Base-by-base conservation (phyloP, 371 early-diverging fungal species). In the Mortierella sp. region DNA sequence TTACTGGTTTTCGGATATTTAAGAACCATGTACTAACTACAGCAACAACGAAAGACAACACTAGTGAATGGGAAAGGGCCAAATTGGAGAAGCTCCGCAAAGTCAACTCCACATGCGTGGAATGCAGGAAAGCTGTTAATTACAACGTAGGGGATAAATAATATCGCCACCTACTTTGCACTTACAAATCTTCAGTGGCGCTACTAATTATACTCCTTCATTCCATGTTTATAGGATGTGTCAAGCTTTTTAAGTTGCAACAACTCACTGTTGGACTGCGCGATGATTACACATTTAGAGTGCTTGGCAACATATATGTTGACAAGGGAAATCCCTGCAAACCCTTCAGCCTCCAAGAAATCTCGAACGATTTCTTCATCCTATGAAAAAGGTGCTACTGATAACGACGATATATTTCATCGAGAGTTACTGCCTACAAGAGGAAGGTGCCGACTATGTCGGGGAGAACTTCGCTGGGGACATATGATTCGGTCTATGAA, bases 401-500 rank as follows among this genome's bases (percentile, higher is more conserved):
- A 10, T 15, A 35, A 32, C 23, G 9, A 35, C 23, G 34, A 0
- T 15, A 23, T 26, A 23, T 17, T 7, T 17, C 64, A 28, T 0
- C n/a, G 19, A 31, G 35, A 40, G 22, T 47, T 78, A 31, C 69
- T 78, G 0, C 78, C 78, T 0, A 68, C 66, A 2, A 72, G 12
- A n/a, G 78, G 64, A 28, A 40, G 19, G 2, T 78, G 78, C 17
- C 61, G 42, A 8, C 23, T 65, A 15, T 78, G 78, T 15, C 37
- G 37, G 12, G 56, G 43, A 2, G 73, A 65, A 7, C 54, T 78
- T 43, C 40, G 54, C 17, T 78, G 78, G 73, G 59, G 35, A 7
- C 32, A 3, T 22, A 72, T 78, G 78, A 47, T 78, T 8, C 78
- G 64, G 15, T 61, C 78, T 32, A 78, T 78, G 78, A 56, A 42